Evolutionary conservation across 495 filamentous ascomycete species (phyloP).

Genomic region (Astrothelium macrocarpum): DNA sequence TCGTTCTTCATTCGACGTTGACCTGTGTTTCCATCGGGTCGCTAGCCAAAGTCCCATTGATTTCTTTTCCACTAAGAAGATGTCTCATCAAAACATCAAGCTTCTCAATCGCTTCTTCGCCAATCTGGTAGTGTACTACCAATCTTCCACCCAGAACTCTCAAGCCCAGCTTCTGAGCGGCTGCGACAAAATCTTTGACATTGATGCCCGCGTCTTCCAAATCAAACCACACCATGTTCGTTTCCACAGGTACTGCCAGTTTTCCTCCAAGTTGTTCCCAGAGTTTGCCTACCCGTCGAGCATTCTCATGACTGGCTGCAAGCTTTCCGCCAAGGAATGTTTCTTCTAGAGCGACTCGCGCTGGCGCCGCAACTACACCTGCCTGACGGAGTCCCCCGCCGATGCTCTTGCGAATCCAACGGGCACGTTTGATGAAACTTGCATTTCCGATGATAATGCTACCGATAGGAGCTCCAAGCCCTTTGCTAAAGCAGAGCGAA

Average conservation of each 20-base stretch:
- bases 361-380: conserved; percentile 50
- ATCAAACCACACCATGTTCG: conserved; percentile 93
- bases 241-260: conserved; percentile 56
- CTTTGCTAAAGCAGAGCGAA: conserved; percentile 80
- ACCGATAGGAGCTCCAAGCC: conserved; percentile 80
- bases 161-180: conserved; percentile 46
- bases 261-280: conserved; percentile 48
- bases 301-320: conserved; percentile 48
- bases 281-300: conserved; percentile 49
- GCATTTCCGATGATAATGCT: conserved; percentile 62
- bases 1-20: conserved; percentile 8
- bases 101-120: conserved; percentile 40
- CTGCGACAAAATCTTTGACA: conserved; percentile 37
- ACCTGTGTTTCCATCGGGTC: conserved; percentile 12
- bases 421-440: conserved; percentile 57
- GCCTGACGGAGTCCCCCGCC: conserved; percentile 75
- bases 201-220: conserved; percentile 44
- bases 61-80: conserved; percentile 20
- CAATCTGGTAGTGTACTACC: conserved; percentile 58
- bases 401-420: conserved; percentile 75
- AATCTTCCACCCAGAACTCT: conserved; percentile 43
- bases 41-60: conserved; percentile 15
- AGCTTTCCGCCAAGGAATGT: conserved; percentile 65
- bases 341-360: conserved; percentile 52
- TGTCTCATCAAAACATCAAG: conserved; percentile 42